Conservation (phyloP, 495 filamentous ascomycete species). For the Choiromyces venosus region DNA sequence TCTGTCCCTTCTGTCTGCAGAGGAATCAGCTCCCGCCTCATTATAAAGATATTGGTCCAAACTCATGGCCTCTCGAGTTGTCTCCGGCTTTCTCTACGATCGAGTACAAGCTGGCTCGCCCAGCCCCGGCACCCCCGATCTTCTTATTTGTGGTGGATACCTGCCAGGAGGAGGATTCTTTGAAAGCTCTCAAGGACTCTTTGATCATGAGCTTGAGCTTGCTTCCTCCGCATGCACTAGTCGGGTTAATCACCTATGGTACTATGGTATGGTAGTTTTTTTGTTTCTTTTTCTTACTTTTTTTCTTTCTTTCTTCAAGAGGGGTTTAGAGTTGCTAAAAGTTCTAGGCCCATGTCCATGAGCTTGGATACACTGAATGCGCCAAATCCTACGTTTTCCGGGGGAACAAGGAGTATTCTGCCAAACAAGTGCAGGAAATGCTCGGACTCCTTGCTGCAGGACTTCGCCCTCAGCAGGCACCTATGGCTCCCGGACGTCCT, state of each 20-base stretch:
- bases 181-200: constrained; percentile 92
- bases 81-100: constrained; percentile 93
- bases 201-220: constrained; percentile 95
- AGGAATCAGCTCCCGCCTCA: constrained; percentile 92
- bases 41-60: constrained; percentile 97
- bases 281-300: not conserved
- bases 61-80: constrained; percentile 90
- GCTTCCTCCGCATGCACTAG: constrained; percentile 85
- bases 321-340: constrained; percentile 3
- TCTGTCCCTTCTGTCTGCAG: constrained; percentile 96
- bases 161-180: constrained; percentile 96
- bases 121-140: constrained; percentile 88
- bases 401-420: constrained; percentile 92
- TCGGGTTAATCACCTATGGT: constrained; percentile 91
- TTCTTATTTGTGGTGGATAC: constrained; percentile 98
- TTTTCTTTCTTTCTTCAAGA: too few species aligned
- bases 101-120: constrained; percentile 89
- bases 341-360: constrained; percentile 81
- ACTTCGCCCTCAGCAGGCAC: constrained; percentile 69
- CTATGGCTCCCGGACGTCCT: constrained; percentile 61
- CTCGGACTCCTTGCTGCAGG: constrained; percentile 68
- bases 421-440: constrained; percentile 99
- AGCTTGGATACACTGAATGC: constrained; percentile 96
- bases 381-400: constrained; percentile 99
- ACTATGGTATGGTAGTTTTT: constrained; percentile 67